Base-by-base conservation (phyloP, 257 asterid species). In the Pogostemon cablin region DNA sequence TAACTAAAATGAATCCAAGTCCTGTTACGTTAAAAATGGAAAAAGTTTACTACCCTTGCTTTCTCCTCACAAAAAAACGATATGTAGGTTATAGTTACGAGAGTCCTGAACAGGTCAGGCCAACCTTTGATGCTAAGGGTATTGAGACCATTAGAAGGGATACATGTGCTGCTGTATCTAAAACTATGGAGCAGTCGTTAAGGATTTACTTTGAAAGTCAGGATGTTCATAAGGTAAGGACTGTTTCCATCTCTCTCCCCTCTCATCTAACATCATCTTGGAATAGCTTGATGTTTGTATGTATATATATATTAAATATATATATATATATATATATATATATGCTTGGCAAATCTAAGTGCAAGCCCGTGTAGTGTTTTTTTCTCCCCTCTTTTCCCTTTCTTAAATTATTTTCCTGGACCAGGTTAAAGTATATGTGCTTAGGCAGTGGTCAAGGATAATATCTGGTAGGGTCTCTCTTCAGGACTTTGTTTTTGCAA, bases 11-110 rank as follows among this genome's bases (percentile, higher is more conserved):
- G 87, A 93, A 89, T 78, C 98, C 98, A 10, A 62, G 75, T 74
- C 98, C 97, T 11, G 90, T 93, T 71, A 78, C 84, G 3, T 80
- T 93, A 74, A 93, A 93, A 85, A 89, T 93, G 97, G 98, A 93
- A 80, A 93, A 93, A 79, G 95, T 93, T 67, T 93, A 93, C 73
- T 71, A 85, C 72, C 96, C 98, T 11, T 93, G 97, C 78, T 93
- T 93, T 83, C 96, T 93, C 77, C 95, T 93, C 65, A 91, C 98
- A 65, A 93, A 93, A 86, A 93, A 93, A 81, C 88, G 97, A 53
- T 93, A 93, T 70, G 97, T 91, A 78, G 98, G 98, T 65, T 93
- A 93, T 68, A 93, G 98, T 79, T 93, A 86, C 32, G 97, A 93
- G 86, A 90, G 81, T 76, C 85, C 92, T 57, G 91, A 80, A 55